These are phyloP conservation scores for Colletotrichum sp. DNA, from an alignment of 2,329 filamentous ascomycete genomes.

Conservation along the genomic window DNA sequence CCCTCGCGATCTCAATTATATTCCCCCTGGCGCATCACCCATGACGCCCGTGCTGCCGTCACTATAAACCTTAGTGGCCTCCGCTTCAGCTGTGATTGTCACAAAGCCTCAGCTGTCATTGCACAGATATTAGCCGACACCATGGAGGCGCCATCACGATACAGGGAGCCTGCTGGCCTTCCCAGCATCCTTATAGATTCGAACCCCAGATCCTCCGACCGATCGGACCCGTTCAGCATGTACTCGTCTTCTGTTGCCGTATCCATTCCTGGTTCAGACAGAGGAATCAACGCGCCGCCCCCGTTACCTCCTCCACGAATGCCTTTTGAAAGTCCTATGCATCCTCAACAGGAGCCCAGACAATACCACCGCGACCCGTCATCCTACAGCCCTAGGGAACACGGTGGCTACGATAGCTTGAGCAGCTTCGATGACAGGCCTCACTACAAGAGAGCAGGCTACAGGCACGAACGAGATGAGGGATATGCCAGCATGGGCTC, in stretches of 20 bases:
- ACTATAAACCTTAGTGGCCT: conserved; percentile 18
- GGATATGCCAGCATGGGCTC: conserved; percentile 49
- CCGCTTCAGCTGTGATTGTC: conserved; percentile 13
- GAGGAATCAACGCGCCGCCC: conserved; percentile 41
- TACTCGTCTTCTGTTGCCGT: conserved; percentile 38
- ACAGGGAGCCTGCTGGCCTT: conserved; percentile 34
- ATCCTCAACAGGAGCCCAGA: conserved; percentile 31
- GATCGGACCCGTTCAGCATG: conserved; percentile 35
- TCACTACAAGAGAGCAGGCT: conserved; percentile 33
- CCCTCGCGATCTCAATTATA: background rate
- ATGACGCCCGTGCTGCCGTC: conserved; percentile 18
- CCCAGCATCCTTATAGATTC: conserved; percentile 40
- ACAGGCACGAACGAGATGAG: conserved; percentile 39
- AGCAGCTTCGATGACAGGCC: conserved; percentile 39
- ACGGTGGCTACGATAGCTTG: conserved; percentile 42
- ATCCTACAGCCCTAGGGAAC: conserved; percentile 23
- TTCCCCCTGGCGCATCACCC: conserved; percentile 2
- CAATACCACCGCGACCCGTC: conserved; percentile 29
- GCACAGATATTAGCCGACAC: conserved; percentile 13
- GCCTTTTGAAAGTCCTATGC: conserved; percentile 29
- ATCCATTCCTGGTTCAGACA: conserved; percentile 44
- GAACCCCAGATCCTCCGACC: conserved; percentile 28
- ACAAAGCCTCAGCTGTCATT: conserved; percentile 2
- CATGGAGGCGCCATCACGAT: conserved; percentile 43
- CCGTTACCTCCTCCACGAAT: conserved; percentile 51